These are phyloP conservation scores for Umbelopsis sp. DNA, from an alignment of 192 early-diverging fungal species.

Conservation along the genomic window DNA sequence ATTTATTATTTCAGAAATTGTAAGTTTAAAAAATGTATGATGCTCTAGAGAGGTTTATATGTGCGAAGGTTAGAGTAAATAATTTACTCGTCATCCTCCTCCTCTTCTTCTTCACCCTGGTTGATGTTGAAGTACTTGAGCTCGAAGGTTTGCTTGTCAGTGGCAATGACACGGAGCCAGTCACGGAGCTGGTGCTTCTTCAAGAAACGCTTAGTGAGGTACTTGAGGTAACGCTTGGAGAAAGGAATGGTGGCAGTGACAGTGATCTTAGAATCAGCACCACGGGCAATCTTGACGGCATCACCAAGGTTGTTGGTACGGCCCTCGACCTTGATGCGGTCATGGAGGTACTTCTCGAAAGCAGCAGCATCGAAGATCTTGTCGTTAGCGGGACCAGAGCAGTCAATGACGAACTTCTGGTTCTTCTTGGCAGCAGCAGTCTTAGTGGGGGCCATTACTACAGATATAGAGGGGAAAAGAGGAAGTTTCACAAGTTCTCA, in stretches of 20 bases:
- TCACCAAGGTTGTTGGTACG: slow-evolving; percentile 95
- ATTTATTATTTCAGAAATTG: slow-evolving; percentile 12
- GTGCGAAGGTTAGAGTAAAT: neutral
- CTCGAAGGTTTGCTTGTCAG: slow-evolving; percentile 88
- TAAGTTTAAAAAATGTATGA: neutral
- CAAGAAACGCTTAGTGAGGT: slow-evolving; percentile 99
- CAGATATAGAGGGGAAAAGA: slow-evolving; percentile 12
- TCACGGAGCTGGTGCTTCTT: slow-evolving; percentile 99
- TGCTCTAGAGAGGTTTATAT: slow-evolving; percentile 18
- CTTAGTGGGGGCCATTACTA: slow-evolving; percentile 35
- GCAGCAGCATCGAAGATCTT: slow-evolving; percentile 96
- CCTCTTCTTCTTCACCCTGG: slow-evolving; percentile 73
- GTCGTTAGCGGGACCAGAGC: slow-evolving; percentile 89
- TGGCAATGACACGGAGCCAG: slow-evolving; percentile 95
- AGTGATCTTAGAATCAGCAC: slow-evolving; percentile 71
- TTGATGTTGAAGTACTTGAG: slow-evolving; percentile 95
- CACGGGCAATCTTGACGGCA: slow-evolving; percentile 80
- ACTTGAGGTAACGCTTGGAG: slow-evolving; percentile 99
- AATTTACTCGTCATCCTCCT: slow-evolving; percentile 59
- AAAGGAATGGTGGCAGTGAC: slow-evolving; percentile 76
- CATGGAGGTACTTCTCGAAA: slow-evolving; percentile 98
- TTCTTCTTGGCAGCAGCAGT: slow-evolving; percentile 55
- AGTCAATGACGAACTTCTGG: slow-evolving; percentile 92
- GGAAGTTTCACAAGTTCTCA: neutral
- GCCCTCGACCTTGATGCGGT: slow-evolving; percentile 97